Evolutionary conservation across 1,284 basidiomycete species (phyloP).

Genomic region (Leucoagaricus sp.): DNA sequence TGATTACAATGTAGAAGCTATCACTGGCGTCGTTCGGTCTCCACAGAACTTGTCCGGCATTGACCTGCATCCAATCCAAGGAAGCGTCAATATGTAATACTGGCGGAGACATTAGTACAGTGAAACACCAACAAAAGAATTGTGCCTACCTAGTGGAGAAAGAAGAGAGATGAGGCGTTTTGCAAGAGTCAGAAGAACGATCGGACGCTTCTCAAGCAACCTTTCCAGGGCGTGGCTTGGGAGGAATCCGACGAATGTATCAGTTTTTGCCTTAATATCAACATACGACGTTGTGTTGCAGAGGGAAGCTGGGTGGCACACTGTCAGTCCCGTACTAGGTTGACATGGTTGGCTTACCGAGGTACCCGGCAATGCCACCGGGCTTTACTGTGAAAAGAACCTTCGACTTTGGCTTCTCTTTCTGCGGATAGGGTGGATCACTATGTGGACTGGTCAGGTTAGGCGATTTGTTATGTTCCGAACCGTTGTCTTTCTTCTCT

Average conservation of each 20-base stretch:
- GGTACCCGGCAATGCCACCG: slow-evolving; percentile 97
- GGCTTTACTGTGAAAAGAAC: slow-evolving; percentile 93
- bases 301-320: slow-evolving; percentile 68
- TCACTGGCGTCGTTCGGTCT: slow-evolving; percentile 88
- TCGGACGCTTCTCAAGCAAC: slow-evolving; percentile 91
- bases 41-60: slow-evolving; percentile 92
- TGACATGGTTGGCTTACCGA: slow-evolving; percentile 51
- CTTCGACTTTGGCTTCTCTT: slow-evolving; percentile 45
- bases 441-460: slow-evolving; percentile 15
- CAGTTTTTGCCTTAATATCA: slow-evolving; percentile 95
- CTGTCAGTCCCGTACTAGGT: neutral
- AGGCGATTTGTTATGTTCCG: neutral
- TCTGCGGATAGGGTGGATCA: slow-evolving; percentile 22
- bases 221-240: slow-evolving; percentile 88
- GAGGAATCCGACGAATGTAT: slow-evolving; percentile 95
- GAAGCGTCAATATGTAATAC: slow-evolving; percentile 97
- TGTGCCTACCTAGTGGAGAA: slow-evolving; percentile 77
- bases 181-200: slow-evolving; percentile 94
- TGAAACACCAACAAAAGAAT: neutral
- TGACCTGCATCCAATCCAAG: slow-evolving; percentile 97
- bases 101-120: slow-evolving; percentile 29
- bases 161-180: slow-evolving; percentile 94
- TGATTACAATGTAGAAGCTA: slow-evolving; percentile 98
- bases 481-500: slow-evolving; percentile 34
- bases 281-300: slow-evolving; percentile 94